These are phyloP conservation scores for Echria macrotheca DNA, from an alignment of 495 filamentous ascomycete genomes.

Conservation along the genomic window DNA sequence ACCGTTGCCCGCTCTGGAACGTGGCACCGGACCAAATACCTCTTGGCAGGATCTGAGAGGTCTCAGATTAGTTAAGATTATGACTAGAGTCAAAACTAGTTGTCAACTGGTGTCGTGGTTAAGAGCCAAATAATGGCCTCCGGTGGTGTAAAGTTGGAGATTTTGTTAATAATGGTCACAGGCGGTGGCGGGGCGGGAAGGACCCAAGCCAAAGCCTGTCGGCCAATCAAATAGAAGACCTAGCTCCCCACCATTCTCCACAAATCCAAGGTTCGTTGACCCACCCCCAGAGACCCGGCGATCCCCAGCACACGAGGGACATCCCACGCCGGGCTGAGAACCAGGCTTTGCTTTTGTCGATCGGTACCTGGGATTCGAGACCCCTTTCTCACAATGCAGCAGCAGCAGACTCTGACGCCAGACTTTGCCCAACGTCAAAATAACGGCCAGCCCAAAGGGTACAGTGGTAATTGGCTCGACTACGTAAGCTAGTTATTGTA, in stretches of 20 bases:
- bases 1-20: too few relatives aligned
- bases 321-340: conserved; percentile 9
- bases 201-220: background rate
- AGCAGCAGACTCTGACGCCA: too few relatives aligned
- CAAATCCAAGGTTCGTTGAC: background rate
- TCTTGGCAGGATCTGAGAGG: too few relatives aligned
- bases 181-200: conserved; percentile 6
- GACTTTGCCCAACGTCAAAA: too few relatives aligned
- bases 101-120: too few relatives aligned
- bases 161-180: conserved; percentile 8
- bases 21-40: too few relatives aligned
- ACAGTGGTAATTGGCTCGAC: background rate
- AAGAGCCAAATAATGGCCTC: too few relatives aligned
- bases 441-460: background rate
- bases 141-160: conserved; percentile 1
- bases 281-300: background rate
- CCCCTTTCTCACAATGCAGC: background rate
- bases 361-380: too few relatives aligned
- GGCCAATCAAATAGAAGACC: background rate
- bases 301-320: background rate
- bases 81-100: too few relatives aligned
- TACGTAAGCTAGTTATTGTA: too few relatives aligned
- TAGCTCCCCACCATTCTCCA: conserved; percentile 1
- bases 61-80: too few relatives aligned
- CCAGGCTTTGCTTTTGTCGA: background rate